Base-by-base conservation (phyloP, 2,329 filamentous ascomycete genomes). In the Paracoccidioides lutzii region DNA sequence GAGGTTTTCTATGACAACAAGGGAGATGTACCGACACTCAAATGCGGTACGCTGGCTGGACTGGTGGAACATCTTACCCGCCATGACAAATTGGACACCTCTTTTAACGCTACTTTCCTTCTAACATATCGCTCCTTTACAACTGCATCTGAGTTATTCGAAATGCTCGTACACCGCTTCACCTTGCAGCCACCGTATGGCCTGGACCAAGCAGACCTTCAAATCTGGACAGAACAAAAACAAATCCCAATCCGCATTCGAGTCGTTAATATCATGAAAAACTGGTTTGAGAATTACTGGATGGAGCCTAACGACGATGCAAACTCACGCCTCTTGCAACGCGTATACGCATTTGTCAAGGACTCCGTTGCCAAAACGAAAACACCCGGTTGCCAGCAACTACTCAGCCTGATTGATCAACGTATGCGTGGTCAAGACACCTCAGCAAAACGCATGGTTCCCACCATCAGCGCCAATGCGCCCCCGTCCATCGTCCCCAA, bases 241-340 rank as follows among this genome's bases (percentile, higher is more conserved):
- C 93, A 97, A 69, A 96, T 94, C 67, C 87, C 89, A 4, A 96
- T 97, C 59, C 82, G 93, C 40, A 95, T 98, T 75, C 84, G 93
- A 44, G 90, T 98, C 2, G 90, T 98, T 61, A 98, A 97, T 66
- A 97, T 96, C 60, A 75, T 98, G 50, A 97, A 97, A 78, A 94
- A 83, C 71, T 98, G 93, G 93, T 93, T 98, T 63, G 93, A 97
- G 67, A 90, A 87, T 64, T 97, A 93, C 70, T 98, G 93, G 93
- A 96, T 97, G 90, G 93, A 98, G 68, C 87, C 90, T 51, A 84
- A 85, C 59, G 90, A 84, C 66, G 87, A 91, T 53, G 84, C 87
- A 50, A 94, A 89, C 35, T 88, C 86, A 70, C 82, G 89, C 62
- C 78, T 98, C 43, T 88, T 98, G 60, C 84, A 89, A 58, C 84